Evolutionary conservation across 2,329 filamentous ascomycete genomes (phyloP).

Genomic region (Scedosporium minutisporum): DNA sequence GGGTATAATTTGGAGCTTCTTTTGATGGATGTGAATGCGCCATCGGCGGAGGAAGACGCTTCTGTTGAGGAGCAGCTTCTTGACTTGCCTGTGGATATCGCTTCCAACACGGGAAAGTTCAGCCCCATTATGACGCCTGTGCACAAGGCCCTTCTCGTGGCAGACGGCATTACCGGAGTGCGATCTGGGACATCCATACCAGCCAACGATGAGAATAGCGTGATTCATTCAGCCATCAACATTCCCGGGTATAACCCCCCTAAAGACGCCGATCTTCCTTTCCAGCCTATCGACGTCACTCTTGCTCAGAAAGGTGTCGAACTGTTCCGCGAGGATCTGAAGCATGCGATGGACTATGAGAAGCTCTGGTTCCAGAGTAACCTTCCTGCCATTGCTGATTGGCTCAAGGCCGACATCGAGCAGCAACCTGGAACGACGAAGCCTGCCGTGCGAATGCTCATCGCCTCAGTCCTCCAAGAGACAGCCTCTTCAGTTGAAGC

Average conservation of each 20-base stretch:
- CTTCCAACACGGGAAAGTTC: constrained; percentile 52
- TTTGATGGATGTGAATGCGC: constrained; percentile 38
- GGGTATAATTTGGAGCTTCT: constrained; percentile 56
- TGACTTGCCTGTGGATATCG: constrained; percentile 66
- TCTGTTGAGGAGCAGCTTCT: constrained; percentile 56
- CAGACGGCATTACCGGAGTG: constrained; percentile 61
- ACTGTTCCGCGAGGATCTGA: constrained; percentile 58
- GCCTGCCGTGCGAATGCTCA: constrained; percentile 53
- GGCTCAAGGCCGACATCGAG: constrained; percentile 47
- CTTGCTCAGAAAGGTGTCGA: constrained; percentile 53
- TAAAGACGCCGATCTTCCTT: constrained; percentile 27
- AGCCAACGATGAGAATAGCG: constrained; percentile 25
- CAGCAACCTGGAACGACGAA: constrained; percentile 43
- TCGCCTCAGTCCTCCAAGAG: constrained; percentile 55
- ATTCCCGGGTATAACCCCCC: constrained; percentile 33
- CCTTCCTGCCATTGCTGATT: constrained; percentile 52
- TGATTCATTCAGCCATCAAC: constrained; percentile 49
- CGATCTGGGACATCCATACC: constrained; percentile 39
- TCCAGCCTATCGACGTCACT: constrained; percentile 53
- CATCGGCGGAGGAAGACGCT: constrained; percentile 14
- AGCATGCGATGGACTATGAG: constrained; percentile 64
- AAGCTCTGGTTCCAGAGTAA: constrained; percentile 65
- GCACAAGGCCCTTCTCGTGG: constrained; percentile 69
- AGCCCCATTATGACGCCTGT: constrained; percentile 70
- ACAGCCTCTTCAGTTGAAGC: constrained; percentile 39